Conservation (phyloP, 371 early-diverging fungal genomes). For the Mortierella sp. region DNA sequence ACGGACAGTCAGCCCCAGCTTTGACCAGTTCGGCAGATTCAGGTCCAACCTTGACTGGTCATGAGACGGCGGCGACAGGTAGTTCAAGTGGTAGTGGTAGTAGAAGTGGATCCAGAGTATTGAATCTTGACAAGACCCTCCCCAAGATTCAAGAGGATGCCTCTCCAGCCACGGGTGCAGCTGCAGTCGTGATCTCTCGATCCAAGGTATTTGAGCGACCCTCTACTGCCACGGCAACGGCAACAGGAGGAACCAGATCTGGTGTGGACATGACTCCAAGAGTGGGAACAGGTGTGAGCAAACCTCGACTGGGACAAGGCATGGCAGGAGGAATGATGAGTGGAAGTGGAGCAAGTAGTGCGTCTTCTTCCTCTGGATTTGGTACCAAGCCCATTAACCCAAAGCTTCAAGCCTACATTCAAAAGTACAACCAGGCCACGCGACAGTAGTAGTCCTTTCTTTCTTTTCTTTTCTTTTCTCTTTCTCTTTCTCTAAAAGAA, state of each 20-base stretch:
- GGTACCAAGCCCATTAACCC: slow-evolving; percentile 39
- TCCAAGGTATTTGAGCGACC: slow-evolving; percentile 39
- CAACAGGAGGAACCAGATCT: neutral
- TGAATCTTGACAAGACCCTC: slow-evolving; percentile 46
- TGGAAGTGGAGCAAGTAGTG: neutral
- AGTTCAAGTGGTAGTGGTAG: no score
- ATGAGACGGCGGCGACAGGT: no score
- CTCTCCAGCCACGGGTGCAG: neutral
- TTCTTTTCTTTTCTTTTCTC: slow-evolving; percentile 1
- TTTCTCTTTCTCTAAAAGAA: neutral
- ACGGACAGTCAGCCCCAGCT: no score
- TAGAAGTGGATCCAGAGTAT: no score
- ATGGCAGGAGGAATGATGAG: neutral
- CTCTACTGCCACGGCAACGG: neutral
- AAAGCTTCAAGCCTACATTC: slow-evolving; percentile 46
- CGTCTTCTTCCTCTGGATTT: neutral
- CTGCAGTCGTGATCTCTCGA: slow-evolving; percentile 8
- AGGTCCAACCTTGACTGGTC: no score
- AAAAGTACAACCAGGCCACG: slow-evolving; percentile 48
- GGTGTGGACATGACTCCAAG: neutral
- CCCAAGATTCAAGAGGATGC: slow-evolving; percentile 43
- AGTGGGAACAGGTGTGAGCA: neutral
- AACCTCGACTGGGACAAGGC: neutral
- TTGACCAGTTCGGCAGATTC: no score
- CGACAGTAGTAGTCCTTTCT: slow-evolving; percentile 4